A percentile compares a stretch with the other conserved stretches of the same genome.
These are phyloP conservation scores for Verticillium isaacii DNA, from an alignment of 2,329 filamentous ascomycete genomes.

Conservation along the genomic window DNA sequence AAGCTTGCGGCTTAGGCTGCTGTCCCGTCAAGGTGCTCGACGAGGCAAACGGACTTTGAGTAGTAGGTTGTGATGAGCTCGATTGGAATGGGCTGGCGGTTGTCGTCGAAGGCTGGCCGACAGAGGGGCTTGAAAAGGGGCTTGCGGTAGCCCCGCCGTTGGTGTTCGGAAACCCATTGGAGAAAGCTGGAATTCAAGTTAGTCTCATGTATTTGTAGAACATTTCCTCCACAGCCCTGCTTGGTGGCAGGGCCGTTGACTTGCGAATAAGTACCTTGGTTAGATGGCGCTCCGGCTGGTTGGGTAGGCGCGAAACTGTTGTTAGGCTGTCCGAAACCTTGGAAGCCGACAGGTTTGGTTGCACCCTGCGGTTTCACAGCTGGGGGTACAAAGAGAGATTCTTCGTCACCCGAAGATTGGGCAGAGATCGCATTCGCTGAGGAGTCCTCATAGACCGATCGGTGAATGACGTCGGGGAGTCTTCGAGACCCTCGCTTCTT, in stretches of 20 bases:
- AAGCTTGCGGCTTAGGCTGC: background rate
- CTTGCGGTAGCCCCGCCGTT: background rate
- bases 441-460: conserved; percentile 43
- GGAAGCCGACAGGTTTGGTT: background rate
- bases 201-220: background rate
- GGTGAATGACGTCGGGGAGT: conserved; percentile 51
- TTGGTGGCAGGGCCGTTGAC: too few species aligned
- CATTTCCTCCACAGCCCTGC: background rate
- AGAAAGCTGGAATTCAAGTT: background rate
- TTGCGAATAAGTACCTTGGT: background rate
- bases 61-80: background rate
- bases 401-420: background rate
- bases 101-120: background rate
- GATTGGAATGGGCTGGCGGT: background rate
- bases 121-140: background rate
- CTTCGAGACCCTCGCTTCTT: conserved; percentile 49
- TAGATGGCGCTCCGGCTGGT: background rate
- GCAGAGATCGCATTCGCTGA: background rate
- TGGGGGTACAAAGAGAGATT: background rate
- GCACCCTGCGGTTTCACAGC: conserved; percentile 5
- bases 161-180: background rate
- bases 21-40: background rate
- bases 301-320: background rate
- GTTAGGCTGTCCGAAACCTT: background rate
- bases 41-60: background rate